Evolutionary conservation across 169 alveolate species (phyloP), one percentile per base, ranked within the genome.

Genomic region (Eimeria necatrix): DNA sequence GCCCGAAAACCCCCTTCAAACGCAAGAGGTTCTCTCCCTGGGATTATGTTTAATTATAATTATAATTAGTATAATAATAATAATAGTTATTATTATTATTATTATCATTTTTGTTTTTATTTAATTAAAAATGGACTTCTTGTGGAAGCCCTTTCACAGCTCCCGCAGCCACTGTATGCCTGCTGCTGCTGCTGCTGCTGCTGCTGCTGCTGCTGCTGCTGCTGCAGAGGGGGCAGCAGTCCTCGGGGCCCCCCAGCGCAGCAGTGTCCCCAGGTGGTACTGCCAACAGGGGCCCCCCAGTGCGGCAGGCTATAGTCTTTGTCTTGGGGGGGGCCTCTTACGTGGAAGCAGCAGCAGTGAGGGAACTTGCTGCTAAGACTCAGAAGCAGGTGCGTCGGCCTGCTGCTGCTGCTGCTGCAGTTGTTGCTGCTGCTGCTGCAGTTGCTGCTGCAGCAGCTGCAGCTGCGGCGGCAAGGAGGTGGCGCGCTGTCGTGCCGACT

Each of bases 311-410:
- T 5, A 90, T 96, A 10, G 96, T 94, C 51, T 96, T 96, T 73
- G 93, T 96, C 20, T 95, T 96, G 6, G 97, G 97, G 8, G 97
- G 97, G 41, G 97, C 96, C 53, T 95, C 95, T 81, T 95, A 88
- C 52, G 95, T 95, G 12, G 97, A 96, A 76, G 96, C 97, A 4
- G 97, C 95, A 20, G 97, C 95, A n/a, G 49, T 96, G 20, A 86
- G 90, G 16, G 94, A 94, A 24, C 68, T 64, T 4, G 92, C 85
- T 7, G 60, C 32, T 8, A 32, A 24, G 59, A 26, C 92, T 4
- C 93, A 93, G 76, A 78, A 49, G 26, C 95, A 78, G 93, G 96
- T 94, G 60, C 60, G 93, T 22, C 53, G 4, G n/a, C 49, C n/a
- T n/a, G 16, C 61, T 52, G 76, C 26, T 8, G 64, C 64, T 64